phyloP scores from a whole-genome alignment of 2,329 filamentous ascomycete species.

The Fusarium proliferatum region DNA sequence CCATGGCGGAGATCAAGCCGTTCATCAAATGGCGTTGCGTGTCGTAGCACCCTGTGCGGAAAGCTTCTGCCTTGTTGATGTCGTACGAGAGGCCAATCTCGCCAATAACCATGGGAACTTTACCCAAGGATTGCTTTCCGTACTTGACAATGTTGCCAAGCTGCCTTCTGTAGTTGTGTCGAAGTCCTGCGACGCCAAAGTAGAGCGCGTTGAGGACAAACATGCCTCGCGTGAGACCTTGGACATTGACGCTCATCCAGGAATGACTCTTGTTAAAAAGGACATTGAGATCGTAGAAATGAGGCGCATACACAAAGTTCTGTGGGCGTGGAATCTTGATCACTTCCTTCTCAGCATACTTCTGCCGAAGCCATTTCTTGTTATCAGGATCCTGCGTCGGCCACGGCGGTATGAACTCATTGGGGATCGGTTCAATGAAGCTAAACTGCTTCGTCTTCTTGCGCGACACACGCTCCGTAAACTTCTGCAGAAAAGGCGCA shows the following conservation, averaged over 20 bases:
- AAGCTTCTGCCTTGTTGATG: conserved; percentile 52
- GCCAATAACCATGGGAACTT: conserved; percentile 52
- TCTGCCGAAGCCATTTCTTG: conserved; percentile 24
- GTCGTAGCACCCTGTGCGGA: conserved; percentile 53
- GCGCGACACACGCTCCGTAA: conserved; percentile 50
- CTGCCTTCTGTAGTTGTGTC: conserved; percentile 54
- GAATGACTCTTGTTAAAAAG: conserved; percentile 52
- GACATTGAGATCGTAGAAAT: conserved; percentile 58
- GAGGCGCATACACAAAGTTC: conserved; percentile 55
- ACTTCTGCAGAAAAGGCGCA: conserved; percentile 53
- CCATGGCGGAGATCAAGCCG: conserved; percentile 54
- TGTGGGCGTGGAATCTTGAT: conserved; percentile 44
- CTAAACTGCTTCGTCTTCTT: conserved; percentile 47
- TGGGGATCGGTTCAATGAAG: conserved; percentile 56
- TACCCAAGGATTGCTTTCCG: conserved; percentile 48
- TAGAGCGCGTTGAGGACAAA: conserved; percentile 56
- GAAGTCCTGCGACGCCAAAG: conserved; percentile 52
- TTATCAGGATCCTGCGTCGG: conserved; percentile 24
- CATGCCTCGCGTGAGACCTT: conserved; percentile 53
- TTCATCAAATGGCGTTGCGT: conserved; percentile 54
- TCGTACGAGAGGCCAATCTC: conserved; percentile 56
- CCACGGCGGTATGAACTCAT: conserved; percentile 56
- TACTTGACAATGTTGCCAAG: conserved; percentile 51
- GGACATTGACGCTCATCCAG: conserved; percentile 55
- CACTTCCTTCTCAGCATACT: conserved; percentile 45